Evolutionary conservation across 306 rosid genomes (phyloP), one percentile per base, ranked within the genome.

Genomic region (Medicago arabica): DNA sequence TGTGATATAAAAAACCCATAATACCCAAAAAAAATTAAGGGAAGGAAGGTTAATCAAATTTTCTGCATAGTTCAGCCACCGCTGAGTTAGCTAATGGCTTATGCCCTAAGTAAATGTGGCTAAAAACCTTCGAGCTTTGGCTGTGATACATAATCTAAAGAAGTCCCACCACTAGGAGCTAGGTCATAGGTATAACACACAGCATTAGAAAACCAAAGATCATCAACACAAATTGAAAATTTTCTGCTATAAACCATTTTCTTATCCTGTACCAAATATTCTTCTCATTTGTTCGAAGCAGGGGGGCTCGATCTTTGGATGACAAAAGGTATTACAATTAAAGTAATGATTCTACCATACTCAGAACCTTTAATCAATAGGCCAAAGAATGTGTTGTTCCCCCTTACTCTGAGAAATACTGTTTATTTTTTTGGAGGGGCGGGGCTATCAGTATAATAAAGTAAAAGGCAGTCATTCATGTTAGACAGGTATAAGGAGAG

Each of bases 391-490:
- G 59, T 17, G 28, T 17, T 6, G n/a, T 25, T 40, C 61, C 5
- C 58, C 62, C n/a, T 14, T 16, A 36, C 25, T 15, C 21, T 14
- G 7, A 28, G 69, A 44, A 69, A 51, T 40, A 7, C 7, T 23
- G 4, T 21, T 12, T 11, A 9, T 18, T 15, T 9, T 10, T 31
- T 2, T 13, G 1, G 14, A 50, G 18, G 41, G 25, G 10, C 5
- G 57, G 3, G 7, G 41, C 14, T 21, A 5, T 57, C 38, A 2
- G 6, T 13, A 67, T 28, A 4, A 38, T 59, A 23, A 49, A 57
- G 74, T 23, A 66, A 62, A 73, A 76, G 39, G 16, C 25, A 80
- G 18, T 3, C 7, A 19, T 75, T 44, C 51, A 59, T 19, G 59
- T n/a, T 59, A 6, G 19, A 23, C 58, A 67, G 13, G 19, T 19